These are phyloP conservation scores for Puccinia hordei DNA, from an alignment of 1,284 basidiomycete genomes.

Conservation along the genomic window DNA sequence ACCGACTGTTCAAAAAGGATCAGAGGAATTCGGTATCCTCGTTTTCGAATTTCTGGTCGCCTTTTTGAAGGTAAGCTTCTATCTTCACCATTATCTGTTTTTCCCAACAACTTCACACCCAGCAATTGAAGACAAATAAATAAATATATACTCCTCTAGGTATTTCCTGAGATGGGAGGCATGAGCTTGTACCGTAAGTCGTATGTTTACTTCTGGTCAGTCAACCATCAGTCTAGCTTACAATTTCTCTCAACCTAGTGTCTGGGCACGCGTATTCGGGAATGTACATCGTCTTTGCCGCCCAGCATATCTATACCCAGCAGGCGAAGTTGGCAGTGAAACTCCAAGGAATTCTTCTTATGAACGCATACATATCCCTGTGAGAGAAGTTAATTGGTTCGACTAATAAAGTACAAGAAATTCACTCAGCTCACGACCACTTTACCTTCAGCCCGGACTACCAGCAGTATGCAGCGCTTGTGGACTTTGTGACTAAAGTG, in stretches of 20 bases:
- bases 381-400: background rate
- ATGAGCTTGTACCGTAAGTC: slow-evolving; percentile 19
- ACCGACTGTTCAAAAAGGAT: slow-evolving; percentile 65
- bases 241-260: slow-evolving; percentile 48
- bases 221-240: background rate
- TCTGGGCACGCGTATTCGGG: slow-evolving; percentile 60
- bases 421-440: background rate
- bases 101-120: background rate
- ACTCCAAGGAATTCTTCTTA: slow-evolving; percentile 57
- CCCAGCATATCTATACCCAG: slow-evolving; percentile 55
- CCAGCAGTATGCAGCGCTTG: background rate
- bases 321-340: slow-evolving; percentile 54
- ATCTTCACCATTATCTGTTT: background rate
- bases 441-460: background rate
- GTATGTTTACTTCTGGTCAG: background rate
- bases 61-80: slow-evolving; percentile 13
- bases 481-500: background rate
- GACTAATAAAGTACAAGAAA: background rate
- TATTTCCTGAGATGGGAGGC: slow-evolving; percentile 39
- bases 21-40: slow-evolving; percentile 58
- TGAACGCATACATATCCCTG: slow-evolving; percentile 56
- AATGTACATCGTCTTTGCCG: slow-evolving; percentile 61
- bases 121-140: too few species aligned
- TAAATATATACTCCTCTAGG: background rate
- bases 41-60: slow-evolving; percentile 57